A percentile compares a stretch with the other conserved stretches of the same genome.
These are phyloP conservation scores for Stephanodiscus minutulus DNA, from an alignment of 108 stramenopile species.

Conservation along the genomic window DNA sequence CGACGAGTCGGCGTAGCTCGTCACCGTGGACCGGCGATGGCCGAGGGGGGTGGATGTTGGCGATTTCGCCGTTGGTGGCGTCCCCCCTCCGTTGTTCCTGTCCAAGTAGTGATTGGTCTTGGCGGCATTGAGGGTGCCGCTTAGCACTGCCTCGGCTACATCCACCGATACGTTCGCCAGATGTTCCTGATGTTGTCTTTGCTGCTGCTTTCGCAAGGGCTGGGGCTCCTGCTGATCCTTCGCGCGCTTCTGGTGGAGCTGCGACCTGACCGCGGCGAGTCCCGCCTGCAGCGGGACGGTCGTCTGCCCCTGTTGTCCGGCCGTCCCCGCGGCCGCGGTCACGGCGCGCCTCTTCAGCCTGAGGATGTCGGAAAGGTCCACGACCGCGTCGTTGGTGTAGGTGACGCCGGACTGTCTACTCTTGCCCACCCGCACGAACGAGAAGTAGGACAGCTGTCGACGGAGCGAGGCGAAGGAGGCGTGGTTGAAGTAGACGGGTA, in stretches of 20 bases:
- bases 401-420: constrained; percentile 65
- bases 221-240: too few relatives aligned
- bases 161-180: constrained; percentile 3
- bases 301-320: neutral
- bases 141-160: constrained; percentile 22
- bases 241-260: too few relatives aligned
- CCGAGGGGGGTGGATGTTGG: neutral
- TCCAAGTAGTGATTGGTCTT: constrained; percentile 22
- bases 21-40: too few relatives aligned
- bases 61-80: neutral
- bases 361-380: constrained; percentile 77
- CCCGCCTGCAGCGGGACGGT: neutral
- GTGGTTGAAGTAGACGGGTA: constrained; percentile 86
- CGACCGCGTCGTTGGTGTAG: constrained; percentile 75
- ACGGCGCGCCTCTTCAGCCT: constrained; percentile 59
- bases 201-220: neutral
- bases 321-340: constrained; percentile 12
- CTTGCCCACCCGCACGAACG: constrained; percentile 78
- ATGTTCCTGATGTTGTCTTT: neutral
- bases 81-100: neutral
- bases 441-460: constrained; percentile 84
- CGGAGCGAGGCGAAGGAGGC: constrained; percentile 86
- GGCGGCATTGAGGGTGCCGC: constrained; percentile 28
- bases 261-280: neutral
- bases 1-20: constrained; percentile 6